A percentile compares a stretch with the other conserved stretches of the same genome.
Evolutionary conservation across 352 stramenopile genomes (phyloP).

Genomic region (Phytophthora colocasiae): DNA sequence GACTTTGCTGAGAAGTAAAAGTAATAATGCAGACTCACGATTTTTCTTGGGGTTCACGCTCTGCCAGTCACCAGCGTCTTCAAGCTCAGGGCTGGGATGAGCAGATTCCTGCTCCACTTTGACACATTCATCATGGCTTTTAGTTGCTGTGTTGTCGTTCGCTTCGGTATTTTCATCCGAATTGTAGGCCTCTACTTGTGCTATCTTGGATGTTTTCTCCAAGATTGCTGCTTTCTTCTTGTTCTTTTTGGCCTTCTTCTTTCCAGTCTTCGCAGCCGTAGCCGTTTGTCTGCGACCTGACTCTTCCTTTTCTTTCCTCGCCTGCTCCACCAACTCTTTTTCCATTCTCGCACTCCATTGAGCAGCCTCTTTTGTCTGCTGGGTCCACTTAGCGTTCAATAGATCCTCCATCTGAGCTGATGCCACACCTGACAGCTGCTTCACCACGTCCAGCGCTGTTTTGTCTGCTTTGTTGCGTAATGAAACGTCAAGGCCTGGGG

Average conservation of each 20-base stretch:
- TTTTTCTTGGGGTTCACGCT: slow-evolving; percentile 38
- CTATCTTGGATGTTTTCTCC: background rate
- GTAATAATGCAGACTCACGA: slow-evolving; percentile 29
- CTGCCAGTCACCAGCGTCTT: slow-evolving; percentile 31
- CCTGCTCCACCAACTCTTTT: slow-evolving; percentile 37
- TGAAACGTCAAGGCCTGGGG: slow-evolving; percentile 27
- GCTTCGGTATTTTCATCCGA: background rate
- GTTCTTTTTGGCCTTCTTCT: slow-evolving; percentile 53
- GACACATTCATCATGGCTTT: background rate
- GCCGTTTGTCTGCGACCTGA: slow-evolving; percentile 6
- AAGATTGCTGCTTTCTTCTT: slow-evolving; percentile 41
- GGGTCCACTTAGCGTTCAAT: slow-evolving; percentile 27
- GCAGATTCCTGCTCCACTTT: background rate
- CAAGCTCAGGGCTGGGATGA: background rate
- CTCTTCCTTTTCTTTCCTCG: slow-evolving; percentile 18
- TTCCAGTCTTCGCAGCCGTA: slow-evolving; percentile 28
- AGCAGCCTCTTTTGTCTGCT: slow-evolving; percentile 29
- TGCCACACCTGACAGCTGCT: slow-evolving; percentile 30
- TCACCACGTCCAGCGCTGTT: slow-evolving; percentile 47
- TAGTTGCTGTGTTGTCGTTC: background rate
- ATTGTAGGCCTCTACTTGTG: background rate
- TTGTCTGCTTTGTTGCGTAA: slow-evolving; percentile 44
- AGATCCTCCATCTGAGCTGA: slow-evolving; percentile 39
- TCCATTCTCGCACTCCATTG: slow-evolving; percentile 33
- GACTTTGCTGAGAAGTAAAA: background rate